A percentile compares a stretch with the other conserved stretches of the same genome.
These are phyloP conservation scores for Ceratocystis lukuohia DNA, from an alignment of 2,329 filamentous ascomycete species.

Conservation along the genomic window DNA sequence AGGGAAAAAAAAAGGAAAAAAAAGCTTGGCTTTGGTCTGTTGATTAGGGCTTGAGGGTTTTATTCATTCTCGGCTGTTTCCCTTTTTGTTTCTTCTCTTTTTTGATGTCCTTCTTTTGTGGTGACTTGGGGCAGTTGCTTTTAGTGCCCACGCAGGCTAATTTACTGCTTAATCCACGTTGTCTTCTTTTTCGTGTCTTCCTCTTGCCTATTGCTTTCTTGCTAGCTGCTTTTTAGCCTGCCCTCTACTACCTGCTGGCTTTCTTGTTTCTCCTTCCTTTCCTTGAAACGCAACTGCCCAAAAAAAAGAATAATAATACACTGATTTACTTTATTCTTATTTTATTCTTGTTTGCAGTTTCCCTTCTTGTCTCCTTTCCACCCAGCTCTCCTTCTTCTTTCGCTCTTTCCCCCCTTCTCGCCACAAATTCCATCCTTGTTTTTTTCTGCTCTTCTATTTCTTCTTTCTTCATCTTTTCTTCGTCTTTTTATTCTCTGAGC, in stretches of 20 bases:
- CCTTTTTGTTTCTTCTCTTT: not conserved
- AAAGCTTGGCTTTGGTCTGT: not conserved
- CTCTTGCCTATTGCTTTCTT: not conserved
- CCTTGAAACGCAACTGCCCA: not conserved
- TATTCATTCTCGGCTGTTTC: not conserved
- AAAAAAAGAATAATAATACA: not conserved
- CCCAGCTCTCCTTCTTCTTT: not conserved
- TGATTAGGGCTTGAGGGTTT: not conserved
- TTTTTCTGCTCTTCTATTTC: not conserved
- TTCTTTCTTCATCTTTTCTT: not conserved
- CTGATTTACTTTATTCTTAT: not conserved
- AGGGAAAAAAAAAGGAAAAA: not conserved
- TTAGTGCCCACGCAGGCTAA: not conserved
- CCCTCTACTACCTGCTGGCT: not conserved
- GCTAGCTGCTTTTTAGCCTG: not conserved
- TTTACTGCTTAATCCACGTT: not conserved
- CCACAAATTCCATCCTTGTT: conserved; percentile 8
- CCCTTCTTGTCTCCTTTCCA: not conserved
- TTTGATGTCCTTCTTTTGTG: not conserved
- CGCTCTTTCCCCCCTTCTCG: not conserved
- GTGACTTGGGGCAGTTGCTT: not conserved
- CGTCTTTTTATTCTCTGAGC: not conserved
- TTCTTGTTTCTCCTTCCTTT: conserved; percentile 1
- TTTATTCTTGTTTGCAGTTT: conserved; percentile 8
- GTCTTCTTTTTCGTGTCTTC: not conserved